Evolutionary conservation across 2,329 filamentous ascomycete genomes (phyloP), one percentile per base, ranked within the genome.

Genomic region (Penicillium griseofulvum): DNA sequence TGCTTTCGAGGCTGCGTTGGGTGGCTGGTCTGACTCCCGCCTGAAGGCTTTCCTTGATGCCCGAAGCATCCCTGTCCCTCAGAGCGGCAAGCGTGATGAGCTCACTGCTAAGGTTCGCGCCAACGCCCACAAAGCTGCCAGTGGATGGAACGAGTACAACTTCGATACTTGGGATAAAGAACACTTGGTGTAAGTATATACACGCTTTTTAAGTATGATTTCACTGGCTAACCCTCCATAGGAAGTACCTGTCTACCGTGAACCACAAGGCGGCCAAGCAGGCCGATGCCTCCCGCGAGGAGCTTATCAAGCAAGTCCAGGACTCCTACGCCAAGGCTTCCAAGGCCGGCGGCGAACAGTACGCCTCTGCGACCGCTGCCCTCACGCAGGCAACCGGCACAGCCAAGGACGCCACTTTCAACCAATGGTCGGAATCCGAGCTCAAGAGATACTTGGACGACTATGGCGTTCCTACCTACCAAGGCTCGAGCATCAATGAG

Each of bases 381-480:
- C 78, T 92, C 3, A 76, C 86, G 10, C 77, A 84, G 56, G 84
- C 85, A 28, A 90, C 89, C 5, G 81, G 82, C 54, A 69, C 82
- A 10, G 87, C 80, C 45, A 91, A 90, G 77, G 78, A 84, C 45
- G 79, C 74, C 24, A 78, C 83, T 1, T 93, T 93, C 60, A 85
- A 91, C 49, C 83, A 83, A 0, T 93, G 89, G 89, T 88, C 80
- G 24, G 77, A 81, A 47, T 81, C 79, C 38, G 88, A 93, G 26
- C 78, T 94, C 58, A 92, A 93, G 79, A 77, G 83, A 1, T 93
- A 92, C 67, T 82, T 93, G 7, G 89, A 93, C 69, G 88, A 85
- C 58, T 93, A 91, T 61, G 90, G 90, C 36, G 77, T 93, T 38
- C 80, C 82, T 51, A 77, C 83, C 38, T 87, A 86, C 41, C 87